These are phyloP conservation scores for Fragilariopsis cylindrus DNA, from an alignment of 108 stramenopile species.

Conservation along the genomic window DNA sequence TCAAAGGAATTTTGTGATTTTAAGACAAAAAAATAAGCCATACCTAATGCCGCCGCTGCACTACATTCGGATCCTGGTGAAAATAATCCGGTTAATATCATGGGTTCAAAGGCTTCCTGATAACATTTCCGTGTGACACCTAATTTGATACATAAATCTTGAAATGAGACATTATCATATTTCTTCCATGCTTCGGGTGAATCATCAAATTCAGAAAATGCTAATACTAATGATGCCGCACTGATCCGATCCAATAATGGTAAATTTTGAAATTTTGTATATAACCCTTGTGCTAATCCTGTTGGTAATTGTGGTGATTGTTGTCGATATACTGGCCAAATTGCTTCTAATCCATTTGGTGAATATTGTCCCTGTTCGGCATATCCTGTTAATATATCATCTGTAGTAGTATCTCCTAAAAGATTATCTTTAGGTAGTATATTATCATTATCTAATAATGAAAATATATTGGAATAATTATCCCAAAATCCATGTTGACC, in stretches of 20 bases:
- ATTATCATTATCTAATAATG: slow-evolving; percentile 38
- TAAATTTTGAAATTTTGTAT: slow-evolving; percentile 60
- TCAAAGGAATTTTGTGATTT: slow-evolving; percentile 76
- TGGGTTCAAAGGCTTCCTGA: slow-evolving; percentile 82
- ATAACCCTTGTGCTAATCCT: slow-evolving; percentile 66
- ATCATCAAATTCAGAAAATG: slow-evolving; percentile 78
- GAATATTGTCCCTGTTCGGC: slow-evolving; percentile 80
- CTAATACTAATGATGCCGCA: slow-evolving; percentile 67
- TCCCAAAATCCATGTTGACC: slow-evolving; percentile 89
- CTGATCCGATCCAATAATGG: slow-evolving; percentile 50
- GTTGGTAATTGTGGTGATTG: slow-evolving; percentile 49
- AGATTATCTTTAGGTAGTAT: too few species aligned
- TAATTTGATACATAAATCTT: slow-evolving; percentile 67
- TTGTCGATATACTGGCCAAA: slow-evolving; percentile 68
- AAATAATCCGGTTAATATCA: slow-evolving; percentile 81
- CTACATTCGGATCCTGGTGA: slow-evolving; percentile 79
- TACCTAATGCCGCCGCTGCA: slow-evolving; percentile 83
- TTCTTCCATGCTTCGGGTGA: slow-evolving; percentile 60
- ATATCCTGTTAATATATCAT: slow-evolving; percentile 59
- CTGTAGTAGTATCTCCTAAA: slow-evolving; percentile 24
- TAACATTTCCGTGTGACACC: slow-evolving; percentile 69
- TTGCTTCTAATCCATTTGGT: slow-evolving; percentile 63
- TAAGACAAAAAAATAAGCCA: slow-evolving; percentile 88
- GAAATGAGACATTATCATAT: slow-evolving; percentile 71
- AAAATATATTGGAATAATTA: slow-evolving; percentile 75